Base-by-base conservation (phyloP, 2,329 filamentous ascomycete genomes). In the Colletotrichum sp. region DNA sequence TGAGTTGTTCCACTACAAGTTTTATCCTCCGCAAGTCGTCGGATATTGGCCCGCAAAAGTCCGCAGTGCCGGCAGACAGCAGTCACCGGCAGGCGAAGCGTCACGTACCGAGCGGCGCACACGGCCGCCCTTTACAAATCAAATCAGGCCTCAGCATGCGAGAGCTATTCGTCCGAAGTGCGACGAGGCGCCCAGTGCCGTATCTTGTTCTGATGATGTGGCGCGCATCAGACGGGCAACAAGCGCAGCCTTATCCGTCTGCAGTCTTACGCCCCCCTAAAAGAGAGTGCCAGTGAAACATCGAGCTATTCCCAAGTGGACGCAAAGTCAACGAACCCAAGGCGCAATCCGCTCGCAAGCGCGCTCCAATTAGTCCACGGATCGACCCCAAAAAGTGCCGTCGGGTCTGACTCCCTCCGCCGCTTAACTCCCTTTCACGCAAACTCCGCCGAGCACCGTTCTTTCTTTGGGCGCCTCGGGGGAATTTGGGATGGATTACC, bases 221-320 rank as follows among this genome's bases (percentile, higher is more conserved):
- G 70, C 74, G 74, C 26, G 39, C 70, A 34, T 34, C 65, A 30
- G 67, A 39, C 67, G 73, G 30, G n/a, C 63, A 72, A 39, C 63
- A 73, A 75, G 64, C 48, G 64, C 70, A 76, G 74, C 74, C 74
- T 73, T 74, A 76, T 76, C 74, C 70, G 70, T 74, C 70, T 73
- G 70, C 59, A 74, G 64, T 63, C 68, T 36, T 61, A 64, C 39
- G 43, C 43, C 43, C 43, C 43, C n/a, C 43, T 7, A 21, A 52
- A 52, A 52, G 12, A 52, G 48, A 68, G 7, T 36, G 70, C 43
- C 34, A n/a, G 26, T 73, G 64, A 73, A 73, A 75, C 64, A 32
- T 68, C 13, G 64, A 60, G 34, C 70, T 74, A 76, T 64, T 12
- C 73, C 63, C 16, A 59, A 68, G 16, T 16, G 48, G 43, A 28